Conservation (phyloP, 2,329 filamentous ascomycete species). For the Phaeosphaeriaceae sp. region DNA sequence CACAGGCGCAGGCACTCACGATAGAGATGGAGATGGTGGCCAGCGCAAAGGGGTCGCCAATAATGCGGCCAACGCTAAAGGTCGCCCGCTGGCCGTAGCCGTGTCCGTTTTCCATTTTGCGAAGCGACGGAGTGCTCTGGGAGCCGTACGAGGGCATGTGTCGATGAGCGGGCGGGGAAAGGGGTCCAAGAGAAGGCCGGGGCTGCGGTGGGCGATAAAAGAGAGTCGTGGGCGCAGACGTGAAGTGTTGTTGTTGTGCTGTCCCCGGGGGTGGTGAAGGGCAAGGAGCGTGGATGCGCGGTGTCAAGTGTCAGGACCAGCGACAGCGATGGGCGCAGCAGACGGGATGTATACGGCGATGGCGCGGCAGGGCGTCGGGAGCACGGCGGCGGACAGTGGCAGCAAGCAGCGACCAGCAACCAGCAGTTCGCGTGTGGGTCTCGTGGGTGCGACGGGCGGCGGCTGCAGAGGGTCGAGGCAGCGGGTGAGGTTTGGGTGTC, state of each 20-base stretch:
- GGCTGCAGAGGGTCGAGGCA: conserved; percentile 21
- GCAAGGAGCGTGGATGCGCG: conserved; percentile 10
- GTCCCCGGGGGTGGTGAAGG: background rate
- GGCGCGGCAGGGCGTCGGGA: background rate
- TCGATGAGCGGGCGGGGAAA: conserved; percentile 58
- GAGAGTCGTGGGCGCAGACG: background rate
- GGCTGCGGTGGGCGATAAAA: background rate
- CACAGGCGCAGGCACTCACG: conserved; percentile 63
- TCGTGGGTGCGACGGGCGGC: conserved; percentile 14
- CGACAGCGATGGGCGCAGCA: conserved; percentile 8
- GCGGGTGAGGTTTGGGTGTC: conserved; percentile 7
- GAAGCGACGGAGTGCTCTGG: conserved; percentile 74
- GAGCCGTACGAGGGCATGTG: conserved; percentile 77
- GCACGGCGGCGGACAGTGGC: conserved; percentile 4
- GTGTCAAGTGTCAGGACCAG: conserved; percentile 12
- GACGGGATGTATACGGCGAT: conserved; percentile 5
- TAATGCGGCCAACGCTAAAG: conserved; percentile 85
- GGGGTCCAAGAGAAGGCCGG: background rate
- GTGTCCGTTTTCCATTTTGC: conserved; percentile 78
- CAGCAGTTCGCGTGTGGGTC: conserved; percentile 8
- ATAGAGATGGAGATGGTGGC: conserved; percentile 90
- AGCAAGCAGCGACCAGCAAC: conserved; percentile 12
- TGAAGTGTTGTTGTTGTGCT: background rate
- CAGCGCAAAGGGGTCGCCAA: conserved; percentile 95
- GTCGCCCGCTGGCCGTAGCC: conserved; percentile 54